Percentiles rank a stretch among this genome's conserved stretches.
Conservation (phyloP, 2,329 filamentous ascomycete species). For the Chaetothyriales sp. region DNA sequence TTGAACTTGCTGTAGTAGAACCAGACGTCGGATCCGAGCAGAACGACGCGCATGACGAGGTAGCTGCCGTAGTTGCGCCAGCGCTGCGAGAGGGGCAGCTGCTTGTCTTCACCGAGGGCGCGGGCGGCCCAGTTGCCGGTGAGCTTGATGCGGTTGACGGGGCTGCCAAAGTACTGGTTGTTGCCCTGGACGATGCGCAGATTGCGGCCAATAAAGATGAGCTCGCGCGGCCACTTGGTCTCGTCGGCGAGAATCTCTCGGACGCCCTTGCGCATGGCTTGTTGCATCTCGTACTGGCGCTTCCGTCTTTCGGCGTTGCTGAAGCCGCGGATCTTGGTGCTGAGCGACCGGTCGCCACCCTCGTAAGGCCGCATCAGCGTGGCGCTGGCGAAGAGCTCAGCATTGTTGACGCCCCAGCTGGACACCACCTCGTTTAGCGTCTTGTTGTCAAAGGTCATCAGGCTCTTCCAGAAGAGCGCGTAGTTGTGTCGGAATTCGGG, state of each 20-base stretch:
- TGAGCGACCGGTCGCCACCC: constrained; percentile 60
- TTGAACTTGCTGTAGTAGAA: constrained; percentile 71
- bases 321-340: constrained; percentile 43
- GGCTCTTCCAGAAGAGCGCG: constrained; percentile 78
- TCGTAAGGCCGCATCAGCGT: constrained; percentile 84
- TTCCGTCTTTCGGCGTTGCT: constrained; percentile 42
- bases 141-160: constrained; percentile 84
- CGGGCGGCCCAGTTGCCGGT: constrained; percentile 81
- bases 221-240: constrained; percentile 75
- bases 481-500: constrained; percentile 76
- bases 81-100: constrained; percentile 49
- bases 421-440: constrained; percentile 59
- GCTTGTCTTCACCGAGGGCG: constrained; percentile 62
- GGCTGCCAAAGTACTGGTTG: constrained; percentile 78
- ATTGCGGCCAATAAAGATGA: constrained; percentile 84
- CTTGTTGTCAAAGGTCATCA: constrained; percentile 84
- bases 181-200: constrained; percentile 87
- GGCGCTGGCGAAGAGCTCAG: constrained; percentile 81
- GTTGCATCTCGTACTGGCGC: constrained; percentile 65
- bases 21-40: constrained; percentile 62
- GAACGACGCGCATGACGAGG: constrained; percentile 64
- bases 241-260: constrained; percentile 73
- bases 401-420: constrained; percentile 75
- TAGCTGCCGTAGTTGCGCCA: constrained; percentile 61
- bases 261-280: constrained; percentile 56